Evolutionary conservation across 768 basidiomycete species (phyloP), one percentile per base, ranked within the genome.

Genomic region (Hericium rajendrae): DNA sequence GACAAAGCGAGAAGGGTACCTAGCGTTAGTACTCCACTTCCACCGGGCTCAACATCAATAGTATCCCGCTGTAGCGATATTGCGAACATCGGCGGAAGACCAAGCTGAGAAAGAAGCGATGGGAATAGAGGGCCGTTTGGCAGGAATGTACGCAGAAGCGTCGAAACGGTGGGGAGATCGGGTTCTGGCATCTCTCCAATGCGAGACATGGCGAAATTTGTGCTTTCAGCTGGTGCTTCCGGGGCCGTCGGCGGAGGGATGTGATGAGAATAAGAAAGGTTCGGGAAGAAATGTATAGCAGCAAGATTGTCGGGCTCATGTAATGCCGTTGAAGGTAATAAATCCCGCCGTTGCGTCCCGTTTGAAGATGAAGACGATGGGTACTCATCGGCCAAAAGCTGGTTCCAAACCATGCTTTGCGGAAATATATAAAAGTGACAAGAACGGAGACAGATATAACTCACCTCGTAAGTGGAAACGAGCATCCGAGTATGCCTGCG

Each of bases 401-500:
- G 40, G 48, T 60, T 64, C 61, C 58, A 63, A 48, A 64, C 63
- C 15, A 62, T 39, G 53, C 62, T 64, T 32, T 9, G 40, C 16
- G 15, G 51, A 11, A 2, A 11, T n/a, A 20, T n/a, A 15, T 38
- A 12, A 26, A n/a, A 18, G 50, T 38, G 46, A 43, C 11, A 48
- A 16, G 12, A 13, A 39, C 48, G 11, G 26, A 55, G 16, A 20
- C 26, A 2, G 26, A 51, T 38, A 15, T 12, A 4, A 60, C 72
- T 13, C 24, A 85, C 86, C 86, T 88, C 60, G 84, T 85, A 13
- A 79, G 66, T 3, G 88, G 86, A 60, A 90, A 90, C 0, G 89
- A 88, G 10, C 89, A 73, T 0, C 88, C 88, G 56, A 90, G 76
- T 43, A 90, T 87, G 2, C 87, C 88, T 15, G 79, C 76, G 16